Evolutionary conservation across 2,329 filamentous ascomycete genomes (phyloP).

Genomic region (Metarhizium brunneum): DNA sequence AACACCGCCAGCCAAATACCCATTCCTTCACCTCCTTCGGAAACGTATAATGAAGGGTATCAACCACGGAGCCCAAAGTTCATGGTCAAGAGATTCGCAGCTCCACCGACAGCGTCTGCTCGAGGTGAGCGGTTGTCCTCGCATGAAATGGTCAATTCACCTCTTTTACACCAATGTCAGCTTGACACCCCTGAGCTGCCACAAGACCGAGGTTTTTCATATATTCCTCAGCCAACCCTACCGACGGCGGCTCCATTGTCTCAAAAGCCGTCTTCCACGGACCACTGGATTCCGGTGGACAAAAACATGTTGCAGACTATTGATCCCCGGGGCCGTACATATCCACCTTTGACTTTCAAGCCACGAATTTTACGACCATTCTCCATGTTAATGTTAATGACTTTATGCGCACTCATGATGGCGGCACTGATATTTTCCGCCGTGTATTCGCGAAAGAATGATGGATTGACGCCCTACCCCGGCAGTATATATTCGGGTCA

Average conservation of each 20-base stretch:
- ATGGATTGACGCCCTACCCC: slow-evolving; percentile 59
- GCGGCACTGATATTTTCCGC: slow-evolving; percentile 64
- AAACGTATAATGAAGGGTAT: slow-evolving; percentile 22
- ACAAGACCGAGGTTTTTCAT: neutral
- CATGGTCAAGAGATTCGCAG: slow-evolving; percentile 1
- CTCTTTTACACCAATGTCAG: neutral
- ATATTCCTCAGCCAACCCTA: neutral
- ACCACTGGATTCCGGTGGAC: slow-evolving; percentile 24
- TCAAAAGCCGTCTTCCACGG: slow-evolving; percentile 3
- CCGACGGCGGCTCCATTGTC: slow-evolving; percentile 1
- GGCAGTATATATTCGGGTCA: slow-evolving; percentile 57
- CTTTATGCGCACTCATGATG: slow-evolving; percentile 60
- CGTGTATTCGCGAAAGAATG: slow-evolving; percentile 51
- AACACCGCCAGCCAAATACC: slow-evolving; percentile 35
- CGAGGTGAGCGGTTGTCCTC: neutral
- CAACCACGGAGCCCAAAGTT: slow-evolving; percentile 6
- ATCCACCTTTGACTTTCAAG: slow-evolving; percentile 54
- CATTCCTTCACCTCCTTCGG: slow-evolving; percentile 34
- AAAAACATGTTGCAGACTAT: slow-evolving; percentile 24
- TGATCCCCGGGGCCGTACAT: slow-evolving; percentile 27
- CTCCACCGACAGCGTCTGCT: neutral
- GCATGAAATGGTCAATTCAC: neutral
- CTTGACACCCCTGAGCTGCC: neutral
- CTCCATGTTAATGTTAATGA: slow-evolving; percentile 51
- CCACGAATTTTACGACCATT: slow-evolving; percentile 61